Conservation (phyloP, 23 red algal genomes). For the Pyropia haitanensis region DNA sequence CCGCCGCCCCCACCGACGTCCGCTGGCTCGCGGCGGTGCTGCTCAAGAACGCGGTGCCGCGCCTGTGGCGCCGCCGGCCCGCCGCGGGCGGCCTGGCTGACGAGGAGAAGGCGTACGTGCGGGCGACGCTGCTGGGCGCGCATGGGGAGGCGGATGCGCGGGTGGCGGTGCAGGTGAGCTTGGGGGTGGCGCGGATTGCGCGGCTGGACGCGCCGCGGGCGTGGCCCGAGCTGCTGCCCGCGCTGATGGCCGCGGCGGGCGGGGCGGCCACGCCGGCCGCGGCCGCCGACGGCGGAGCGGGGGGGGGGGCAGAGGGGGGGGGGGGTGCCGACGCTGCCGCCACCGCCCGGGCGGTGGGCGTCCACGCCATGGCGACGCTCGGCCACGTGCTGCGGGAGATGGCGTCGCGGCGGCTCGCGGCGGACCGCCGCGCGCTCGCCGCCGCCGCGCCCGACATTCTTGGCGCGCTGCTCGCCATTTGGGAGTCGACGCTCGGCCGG, state of each 20-base stretch:
- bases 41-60: conserved; percentile 39
- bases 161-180: conserved; percentile 45
- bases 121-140: conserved; percentile 14
- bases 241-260: conserved; percentile 15
- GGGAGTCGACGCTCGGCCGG: too few species aligned
- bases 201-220: conserved; percentile 34
- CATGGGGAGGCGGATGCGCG: conserved; percentile 26
- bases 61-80: conserved; percentile 37
- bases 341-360: background rate
- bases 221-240: conserved; percentile 37
- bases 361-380: conserved; percentile 39
- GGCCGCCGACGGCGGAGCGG: too few species aligned
- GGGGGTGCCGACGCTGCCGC: too few species aligned
- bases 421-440: conserved; percentile 26
- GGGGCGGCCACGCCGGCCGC: background rate
- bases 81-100: conserved; percentile 20
- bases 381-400: conserved; percentile 46
- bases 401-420: conserved; percentile 26
- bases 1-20: conserved; percentile 18
- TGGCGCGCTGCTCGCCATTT: conserved; percentile 6
- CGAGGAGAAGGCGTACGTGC: conserved; percentile 28
- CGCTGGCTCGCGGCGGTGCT: conserved; percentile 55
- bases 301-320: too few species aligned
- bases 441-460: conserved; percentile 30
- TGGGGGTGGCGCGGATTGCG: conserved; percentile 38